These are phyloP conservation scores for Candolleomyces eurysporus DNA, from an alignment of 768 basidiomycete genomes.

Conservation along the genomic window DNA sequence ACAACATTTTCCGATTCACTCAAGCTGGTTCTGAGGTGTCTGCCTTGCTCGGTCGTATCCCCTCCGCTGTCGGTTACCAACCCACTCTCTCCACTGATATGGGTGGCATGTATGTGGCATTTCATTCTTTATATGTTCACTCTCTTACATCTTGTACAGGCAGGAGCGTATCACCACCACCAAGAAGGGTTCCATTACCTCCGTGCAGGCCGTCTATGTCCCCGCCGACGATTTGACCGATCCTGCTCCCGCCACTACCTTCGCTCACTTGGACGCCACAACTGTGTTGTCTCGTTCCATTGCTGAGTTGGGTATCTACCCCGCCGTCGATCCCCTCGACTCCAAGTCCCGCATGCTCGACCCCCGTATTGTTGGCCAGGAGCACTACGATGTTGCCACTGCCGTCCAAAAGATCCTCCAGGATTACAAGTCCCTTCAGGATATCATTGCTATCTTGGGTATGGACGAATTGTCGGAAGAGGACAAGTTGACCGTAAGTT, in stretches of 20 bases:
- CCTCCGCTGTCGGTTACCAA: constrained; percentile 99
- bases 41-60: constrained; percentile 99
- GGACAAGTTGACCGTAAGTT: constrained; percentile 93
- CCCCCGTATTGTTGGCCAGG: constrained; percentile 93
- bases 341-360: constrained; percentile 99
- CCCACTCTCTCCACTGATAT: constrained; percentile 99
- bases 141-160: constrained; percentile 37
- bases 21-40: constrained; percentile 99
- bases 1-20: constrained; percentile 99
- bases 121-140: constrained; percentile 4
- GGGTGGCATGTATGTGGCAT: constrained; percentile 88
- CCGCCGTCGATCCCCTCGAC: constrained; percentile 98
- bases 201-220: constrained; percentile 99
- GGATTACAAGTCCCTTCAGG: constrained; percentile 95
- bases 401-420: constrained; percentile 97
- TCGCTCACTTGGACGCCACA: constrained; percentile 99
- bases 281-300: constrained; percentile 99
- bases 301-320: constrained; percentile 99
- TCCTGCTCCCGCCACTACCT: constrained; percentile 98
- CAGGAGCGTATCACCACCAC: constrained; percentile 99
- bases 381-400: constrained; percentile 96
- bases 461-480: constrained; percentile 99
- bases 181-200: constrained; percentile 99
- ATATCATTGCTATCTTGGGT: constrained; percentile 99
- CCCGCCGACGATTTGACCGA: constrained; percentile 99